phyloP scores from a whole-genome alignment of 2,329 filamentous ascomycete genomes.

The Ascochyta koolunga region DNA sequence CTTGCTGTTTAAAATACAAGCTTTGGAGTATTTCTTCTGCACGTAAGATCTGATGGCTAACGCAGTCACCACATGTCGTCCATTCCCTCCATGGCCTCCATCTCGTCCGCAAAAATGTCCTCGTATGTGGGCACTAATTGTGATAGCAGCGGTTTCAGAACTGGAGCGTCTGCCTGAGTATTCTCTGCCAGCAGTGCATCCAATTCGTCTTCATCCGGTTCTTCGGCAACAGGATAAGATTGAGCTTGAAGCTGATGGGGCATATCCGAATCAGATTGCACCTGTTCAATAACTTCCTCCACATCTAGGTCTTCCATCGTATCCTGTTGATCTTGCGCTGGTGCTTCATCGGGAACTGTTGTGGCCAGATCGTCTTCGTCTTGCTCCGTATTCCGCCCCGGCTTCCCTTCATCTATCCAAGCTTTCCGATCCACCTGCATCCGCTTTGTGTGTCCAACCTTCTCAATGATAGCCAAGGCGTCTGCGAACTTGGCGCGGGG shows the following conservation, averaged over 20 bases:
- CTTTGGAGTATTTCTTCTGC: neutral
- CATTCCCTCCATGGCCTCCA: conserved; percentile 50
- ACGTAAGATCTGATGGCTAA: neutral
- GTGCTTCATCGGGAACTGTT: neutral
- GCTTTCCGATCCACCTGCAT: conserved; percentile 76
- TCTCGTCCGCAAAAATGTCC: conserved; percentile 48
- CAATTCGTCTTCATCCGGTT: conserved; percentile 59
- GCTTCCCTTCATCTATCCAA: conserved; percentile 81
- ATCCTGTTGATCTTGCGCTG: conserved; percentile 6
- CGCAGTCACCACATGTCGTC: conserved; percentile 43
- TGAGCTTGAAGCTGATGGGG: conserved; percentile 11
- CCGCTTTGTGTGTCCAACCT: conserved; percentile 82
- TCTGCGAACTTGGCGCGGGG: conserved; percentile 94
- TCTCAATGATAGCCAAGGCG: conserved; percentile 88
- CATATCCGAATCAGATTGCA: neutral
- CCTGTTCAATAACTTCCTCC: neutral
- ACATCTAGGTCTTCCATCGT: conserved; percentile 20
- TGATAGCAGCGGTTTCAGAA: conserved; percentile 16
- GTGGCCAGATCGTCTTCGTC: conserved; percentile 32
- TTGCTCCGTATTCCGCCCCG: conserved; percentile 47
- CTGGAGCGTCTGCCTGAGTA: conserved; percentile 13
- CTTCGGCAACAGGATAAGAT: conserved; percentile 25
- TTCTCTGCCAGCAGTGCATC: conserved; percentile 62
- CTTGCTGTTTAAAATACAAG: conserved; percentile 32
- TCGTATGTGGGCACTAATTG: conserved; percentile 24